Conservation (phyloP, 768 basidiomycete species). For the Tricholoma saponaceum region DNA sequence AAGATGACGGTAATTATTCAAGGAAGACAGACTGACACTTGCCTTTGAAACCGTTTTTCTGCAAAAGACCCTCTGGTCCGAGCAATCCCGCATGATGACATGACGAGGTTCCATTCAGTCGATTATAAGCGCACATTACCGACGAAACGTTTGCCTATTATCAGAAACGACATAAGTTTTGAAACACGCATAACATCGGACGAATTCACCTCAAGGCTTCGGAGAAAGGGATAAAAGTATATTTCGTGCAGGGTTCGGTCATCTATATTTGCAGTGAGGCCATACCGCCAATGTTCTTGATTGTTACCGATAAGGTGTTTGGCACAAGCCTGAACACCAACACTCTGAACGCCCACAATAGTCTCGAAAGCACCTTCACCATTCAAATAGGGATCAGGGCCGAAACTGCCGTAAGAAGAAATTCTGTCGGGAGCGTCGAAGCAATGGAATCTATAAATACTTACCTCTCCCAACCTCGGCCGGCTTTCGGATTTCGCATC, state of each 20-base stretch:
- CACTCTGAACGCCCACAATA: constrained; percentile 53
- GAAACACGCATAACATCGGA: neutral
- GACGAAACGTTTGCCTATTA: constrained; percentile 43
- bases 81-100: constrained; percentile 56
- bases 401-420: constrained; percentile 28
- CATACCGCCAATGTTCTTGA: constrained; percentile 51
- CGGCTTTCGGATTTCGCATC: constrained; percentile 51
- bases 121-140: constrained; percentile 53
- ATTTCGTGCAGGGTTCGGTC: constrained; percentile 56
- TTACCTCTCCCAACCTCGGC: constrained; percentile 47
- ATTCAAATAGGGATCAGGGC: constrained; percentile 60
- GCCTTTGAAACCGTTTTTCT: constrained; percentile 41
- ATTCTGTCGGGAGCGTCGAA: neutral
- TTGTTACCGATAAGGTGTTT: constrained; percentile 51
- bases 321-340: constrained; percentile 56
- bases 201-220: constrained; percentile 40
- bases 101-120: constrained; percentile 57
- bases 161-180: neutral
- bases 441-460: neutral
- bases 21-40: neutral
- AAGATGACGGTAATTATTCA: neutral
- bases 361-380: constrained; percentile 61
- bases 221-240: constrained; percentile 47
- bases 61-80: constrained; percentile 35
- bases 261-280: constrained; percentile 42